Percentiles rank a stretch among this genome's conserved stretches.
phyloP scores from a whole-genome alignment of 352 stramenopile genomes.

The Pythium catenulatum region DNA sequence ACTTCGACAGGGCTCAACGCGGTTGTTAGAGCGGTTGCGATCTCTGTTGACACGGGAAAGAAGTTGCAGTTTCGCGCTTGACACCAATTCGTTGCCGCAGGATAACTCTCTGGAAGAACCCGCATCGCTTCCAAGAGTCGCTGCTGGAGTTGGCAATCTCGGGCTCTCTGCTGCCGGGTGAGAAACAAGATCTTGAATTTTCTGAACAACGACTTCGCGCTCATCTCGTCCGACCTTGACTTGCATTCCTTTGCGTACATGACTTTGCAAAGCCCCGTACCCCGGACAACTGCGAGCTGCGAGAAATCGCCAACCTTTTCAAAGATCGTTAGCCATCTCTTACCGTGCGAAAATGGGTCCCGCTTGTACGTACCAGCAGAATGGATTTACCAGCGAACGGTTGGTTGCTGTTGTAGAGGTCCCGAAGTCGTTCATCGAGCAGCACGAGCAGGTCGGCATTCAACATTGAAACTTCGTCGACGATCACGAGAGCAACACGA shows the following conservation, averaged over 20 bases:
- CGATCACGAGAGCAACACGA: slow-evolving; percentile 2
- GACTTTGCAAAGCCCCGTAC: no score
- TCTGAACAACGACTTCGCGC: not conserved
- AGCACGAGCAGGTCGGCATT: not conserved
- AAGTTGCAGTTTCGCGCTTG: no score
- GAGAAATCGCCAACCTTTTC: slow-evolving; percentile 22
- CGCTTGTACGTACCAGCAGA: not conserved
- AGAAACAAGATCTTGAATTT: not conserved
- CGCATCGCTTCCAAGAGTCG: not conserved
- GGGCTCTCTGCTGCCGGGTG: not conserved
- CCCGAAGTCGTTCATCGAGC: not conserved
- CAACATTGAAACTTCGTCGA: slow-evolving; percentile 49
- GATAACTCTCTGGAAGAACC: not conserved
- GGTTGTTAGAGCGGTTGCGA: not conserved
- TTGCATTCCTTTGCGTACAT: no score
- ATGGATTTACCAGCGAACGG: slow-evolving; percentile 21
- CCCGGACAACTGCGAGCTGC: no score
- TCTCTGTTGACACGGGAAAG: not conserved
- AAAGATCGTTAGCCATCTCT: no score
- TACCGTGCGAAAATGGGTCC: no score
- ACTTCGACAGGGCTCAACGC: not conserved
- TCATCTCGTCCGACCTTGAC: no score
- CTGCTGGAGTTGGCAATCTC: not conserved
- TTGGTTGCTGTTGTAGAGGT: not conserved
- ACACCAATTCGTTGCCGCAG: not conserved